Evolutionary conservation across 2,329 filamentous ascomycete species (phyloP), one percentile per base, ranked within the genome.

Genomic region (Acrocalymma vagum): DNA sequence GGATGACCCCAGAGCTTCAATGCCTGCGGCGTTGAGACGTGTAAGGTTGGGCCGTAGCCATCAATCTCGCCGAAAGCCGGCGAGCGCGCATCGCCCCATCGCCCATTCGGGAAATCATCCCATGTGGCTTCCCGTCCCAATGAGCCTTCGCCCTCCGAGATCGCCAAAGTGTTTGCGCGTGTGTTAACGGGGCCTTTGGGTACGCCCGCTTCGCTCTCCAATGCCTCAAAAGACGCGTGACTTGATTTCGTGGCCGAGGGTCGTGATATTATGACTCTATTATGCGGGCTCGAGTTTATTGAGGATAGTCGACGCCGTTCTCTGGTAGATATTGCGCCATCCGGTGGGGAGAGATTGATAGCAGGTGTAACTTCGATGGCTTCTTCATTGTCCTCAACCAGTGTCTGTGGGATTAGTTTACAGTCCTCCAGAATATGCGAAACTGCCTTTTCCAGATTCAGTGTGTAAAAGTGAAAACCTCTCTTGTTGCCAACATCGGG

Each of bases 61-160:
- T 97, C 92, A 44, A 96, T 96, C 70, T 96, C 91, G 60, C 93
- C 93, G 65, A 95, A 97, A 0, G 93, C 93, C 1, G 63, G 56
- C 3, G 91, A 96, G 36, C 93, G 83, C 4, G 92, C 89, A 62
- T 96, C 93, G 65, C 93, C 93, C 85, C 93, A 97, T 39, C 93
- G 84, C 18, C 93, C 94, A 75, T 97, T 97, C 50, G 93, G 93
- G 70, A 91, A 99, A 60, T 99, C 94, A 62, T 99, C 94, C 94
- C 94, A 99, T 1, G 94, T 99, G 22, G 94, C 94, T 76, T 97
- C 93, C 33, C 94, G 82, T 9, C 93, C 94, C 6, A 96, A 78
- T 3, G 88, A 81, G 16, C 93, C 94, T 62, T 96, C 88, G 5
- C 94, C 93, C 73, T 97, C 93, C 0, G 92, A 96, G 42, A 96